Conservation (phyloP, 805 yeast species). For the Metschnikowia bowlesiae region DNA sequence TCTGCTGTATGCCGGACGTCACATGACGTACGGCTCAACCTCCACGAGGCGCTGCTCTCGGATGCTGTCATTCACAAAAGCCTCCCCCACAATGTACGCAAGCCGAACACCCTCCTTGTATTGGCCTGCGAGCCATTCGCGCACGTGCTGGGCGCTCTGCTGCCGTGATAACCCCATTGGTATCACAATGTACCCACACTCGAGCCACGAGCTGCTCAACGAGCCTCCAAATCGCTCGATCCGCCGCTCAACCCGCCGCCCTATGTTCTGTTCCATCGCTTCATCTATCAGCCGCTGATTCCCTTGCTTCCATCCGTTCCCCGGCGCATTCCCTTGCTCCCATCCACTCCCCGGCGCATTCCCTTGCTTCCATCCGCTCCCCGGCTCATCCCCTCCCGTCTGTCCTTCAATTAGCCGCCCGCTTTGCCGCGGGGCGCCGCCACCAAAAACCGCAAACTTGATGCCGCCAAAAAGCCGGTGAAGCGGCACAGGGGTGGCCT, state of each 20-base stretch:
- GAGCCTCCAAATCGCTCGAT: slow-evolving; percentile 44
- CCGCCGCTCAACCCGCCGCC: slow-evolving; percentile 18
- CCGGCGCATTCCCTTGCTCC: too few relatives aligned
- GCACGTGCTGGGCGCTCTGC: slow-evolving; percentile 2
- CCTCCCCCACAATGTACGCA: slow-evolving; percentile 33
- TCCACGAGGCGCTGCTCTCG: slow-evolving; percentile 7
- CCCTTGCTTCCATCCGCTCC: too few relatives aligned
- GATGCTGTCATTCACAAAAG: slow-evolving; percentile 25
- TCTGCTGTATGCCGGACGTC: neutral
- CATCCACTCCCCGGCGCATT: too few relatives aligned
- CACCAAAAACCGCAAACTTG: slow-evolving; percentile 24
- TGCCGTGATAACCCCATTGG: slow-evolving; percentile 8
- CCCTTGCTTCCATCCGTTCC: too few relatives aligned
- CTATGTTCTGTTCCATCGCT: too few relatives aligned
- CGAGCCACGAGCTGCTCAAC: slow-evolving; percentile 1
- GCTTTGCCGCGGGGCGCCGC: too few relatives aligned
- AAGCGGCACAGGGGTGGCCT: slow-evolving; percentile 14
- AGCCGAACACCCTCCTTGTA: slow-evolving; percentile 19
- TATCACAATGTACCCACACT: slow-evolving; percentile 40
- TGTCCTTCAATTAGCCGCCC: too few relatives aligned
- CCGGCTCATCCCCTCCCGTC: too few relatives aligned
- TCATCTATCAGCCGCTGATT: too few relatives aligned
- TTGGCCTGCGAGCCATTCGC: slow-evolving; percentile 9
- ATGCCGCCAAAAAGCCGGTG: slow-evolving; percentile 34
- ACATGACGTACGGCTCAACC: slow-evolving; percentile 1